Base-by-base conservation (phyloP, 75 land plant species). In the Picea sitchensis region DNA sequence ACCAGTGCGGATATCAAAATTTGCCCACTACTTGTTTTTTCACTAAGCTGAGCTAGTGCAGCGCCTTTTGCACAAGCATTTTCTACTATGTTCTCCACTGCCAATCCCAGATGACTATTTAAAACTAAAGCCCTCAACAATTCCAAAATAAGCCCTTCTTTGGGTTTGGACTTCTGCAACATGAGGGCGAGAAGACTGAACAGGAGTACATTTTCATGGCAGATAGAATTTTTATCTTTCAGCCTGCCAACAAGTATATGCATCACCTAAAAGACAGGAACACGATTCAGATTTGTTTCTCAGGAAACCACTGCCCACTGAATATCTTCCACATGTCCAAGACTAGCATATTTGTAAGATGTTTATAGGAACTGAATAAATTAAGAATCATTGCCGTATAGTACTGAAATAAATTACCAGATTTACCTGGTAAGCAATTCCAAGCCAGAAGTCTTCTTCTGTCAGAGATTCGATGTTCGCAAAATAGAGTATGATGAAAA, bases 361-460 rank as follows among this genome's bases (percentile, higher is more conserved):
- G 57, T 20, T 17, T 34, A 68, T 34, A 69, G 31, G 21, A 17
- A 20, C 38, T 20, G 47, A 69, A 69, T 41, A 69, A 17, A n/a
- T 69, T 69, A 41, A 5, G 47, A 2, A 47, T 8, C 54, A 8
- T 47, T 47, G 3, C 38, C 36, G 12, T 38, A 20, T 38, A 44
- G 15, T 69, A 36, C 20, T 69, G 76, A 47, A 65, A 79, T 32
- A 4, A 23, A 82, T 2, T 21, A 60, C 36, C 69, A 76, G 59
- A 73, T 14, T 47, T 76, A 95, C 98, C 98, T 92, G 90, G 56
- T 76, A 62, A 23, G 85, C 80, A 58, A 95, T 73, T 23, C 77
- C 82, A 78, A 81, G 38, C 98, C 98, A 95, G 38, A 80, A 80
- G 61, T 80, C 90, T 59, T 83, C 84, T 77, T 89, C 84, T 23